phyloP scores from a whole-genome alignment of 2,329 filamentous ascomycete species.

The Moelleriella libera region DNA sequence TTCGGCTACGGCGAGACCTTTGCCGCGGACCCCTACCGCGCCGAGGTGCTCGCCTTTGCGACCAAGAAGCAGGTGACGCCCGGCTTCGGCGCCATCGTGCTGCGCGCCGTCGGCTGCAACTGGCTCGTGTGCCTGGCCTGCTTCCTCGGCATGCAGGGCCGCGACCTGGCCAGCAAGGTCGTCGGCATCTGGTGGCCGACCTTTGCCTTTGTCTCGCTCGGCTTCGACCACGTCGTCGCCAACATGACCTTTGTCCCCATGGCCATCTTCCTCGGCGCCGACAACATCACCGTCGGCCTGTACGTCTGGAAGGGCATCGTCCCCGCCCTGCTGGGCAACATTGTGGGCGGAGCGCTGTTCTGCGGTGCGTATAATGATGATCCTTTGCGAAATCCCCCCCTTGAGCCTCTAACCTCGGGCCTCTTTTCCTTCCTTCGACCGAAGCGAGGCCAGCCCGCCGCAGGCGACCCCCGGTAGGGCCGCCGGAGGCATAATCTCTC shows the following conservation, averaged over 20 bases:
- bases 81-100: constrained; percentile 35
- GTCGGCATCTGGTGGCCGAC: constrained; percentile 42
- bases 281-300: constrained; percentile 27
- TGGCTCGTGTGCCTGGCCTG: constrained; percentile 43
- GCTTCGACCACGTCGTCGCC: constrained; percentile 41
- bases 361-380: constrained; percentile 28
- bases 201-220: constrained; percentile 37
- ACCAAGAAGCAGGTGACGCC: constrained; percentile 33
- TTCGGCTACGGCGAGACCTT: constrained; percentile 33
- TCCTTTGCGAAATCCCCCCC: no score
- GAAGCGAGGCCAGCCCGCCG: background rate
- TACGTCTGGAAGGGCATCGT: constrained; percentile 46
- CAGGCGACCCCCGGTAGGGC: no score
- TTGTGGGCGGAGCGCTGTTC: constrained; percentile 37
- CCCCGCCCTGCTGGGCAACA: constrained; percentile 36
- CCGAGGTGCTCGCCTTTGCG: constrained; percentile 28
- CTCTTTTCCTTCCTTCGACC: background rate
- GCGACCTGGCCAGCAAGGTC: constrained; percentile 37
- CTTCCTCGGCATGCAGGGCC: constrained; percentile 30
- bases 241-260: constrained; percentile 41
- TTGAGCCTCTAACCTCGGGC: no score
- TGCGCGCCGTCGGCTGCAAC: constrained; percentile 40
- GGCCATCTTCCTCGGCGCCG: constrained; percentile 32
- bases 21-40: constrained; percentile 25
- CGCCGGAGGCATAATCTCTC: no score